Evolutionary conservation across 129 eudicot genomes (phyloP), one percentile per base, ranked within the genome.

Genomic region (Arctium minus): DNA sequence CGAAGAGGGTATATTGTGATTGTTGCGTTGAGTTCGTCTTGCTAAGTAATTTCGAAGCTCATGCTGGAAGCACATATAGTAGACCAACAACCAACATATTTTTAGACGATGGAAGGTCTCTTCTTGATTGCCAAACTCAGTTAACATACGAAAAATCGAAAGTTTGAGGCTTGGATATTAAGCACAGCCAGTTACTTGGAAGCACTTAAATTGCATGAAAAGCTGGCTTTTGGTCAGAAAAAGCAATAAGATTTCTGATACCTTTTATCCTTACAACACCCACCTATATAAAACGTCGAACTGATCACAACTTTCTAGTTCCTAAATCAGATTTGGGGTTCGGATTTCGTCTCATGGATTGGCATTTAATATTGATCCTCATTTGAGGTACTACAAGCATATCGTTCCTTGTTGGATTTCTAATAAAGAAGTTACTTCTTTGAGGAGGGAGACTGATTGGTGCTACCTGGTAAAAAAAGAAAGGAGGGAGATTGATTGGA

Each of bases 381-480:
- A 93, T 93, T 82, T 96, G 85, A 84, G 37, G 75, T 96, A 85
- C 76, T 96, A 88, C 68, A 88, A 92, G 86, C 95, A 96, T 82
- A 93, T 93, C 44, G 99, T 96, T 88, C 99, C 99, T 31, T 93
- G 99, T 86, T 98, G 98, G 50, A 93, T 96, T 85, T 88, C 91
- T 8, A 91, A 96, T 85, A 96, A 96, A 85, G 98, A 88, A 22
- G 98, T 96, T 2, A 96, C 99, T 0, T 93, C 98, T 67, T 87
- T 96, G 89, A 89, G 86, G 69, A 89, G 73, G 73, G 98, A 96
- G 87, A 80, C 87, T 11, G 82, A 76, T 4, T 75, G 70, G 88
- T 72, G 69, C 92, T 93, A 88, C 99, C 92, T 32, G 71, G 83
- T 84, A 98, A 96, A 15, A 91, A 91, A 84, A 22, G 27, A 22